Conservation (phyloP, 805 yeast genomes). For the Schizosaccharomyces osmophilus region DNA sequence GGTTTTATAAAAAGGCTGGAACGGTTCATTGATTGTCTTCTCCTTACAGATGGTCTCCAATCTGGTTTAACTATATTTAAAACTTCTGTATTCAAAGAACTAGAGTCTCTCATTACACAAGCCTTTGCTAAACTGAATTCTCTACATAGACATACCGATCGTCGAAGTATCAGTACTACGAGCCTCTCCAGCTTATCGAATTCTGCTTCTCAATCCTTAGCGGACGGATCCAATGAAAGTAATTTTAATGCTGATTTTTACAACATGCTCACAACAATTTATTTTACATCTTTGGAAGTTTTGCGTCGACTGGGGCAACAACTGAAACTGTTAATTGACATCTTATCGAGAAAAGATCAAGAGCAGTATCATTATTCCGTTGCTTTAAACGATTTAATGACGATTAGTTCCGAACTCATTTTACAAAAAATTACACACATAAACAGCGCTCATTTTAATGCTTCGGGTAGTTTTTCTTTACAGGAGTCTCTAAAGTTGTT, state of each 20-base stretch:
- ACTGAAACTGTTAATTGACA: constrained; percentile 52
- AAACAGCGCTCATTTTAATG: constrained; percentile 50
- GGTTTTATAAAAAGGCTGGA: not conserved
- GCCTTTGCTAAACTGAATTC: not conserved
- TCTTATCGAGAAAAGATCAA: constrained; percentile 28
- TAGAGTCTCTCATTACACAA: constrained; percentile 25
- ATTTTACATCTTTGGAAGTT: constrained; percentile 42
- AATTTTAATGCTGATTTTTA: not conserved
- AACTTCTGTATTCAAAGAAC: constrained; percentile 11
- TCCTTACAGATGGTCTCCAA: not conserved
- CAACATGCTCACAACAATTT: constrained; percentile 16
- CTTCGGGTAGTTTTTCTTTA: constrained; percentile 31
- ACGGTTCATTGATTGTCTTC: not conserved
- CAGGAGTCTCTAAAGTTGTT: constrained; percentile 45
- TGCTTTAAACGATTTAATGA: constrained; percentile 18
- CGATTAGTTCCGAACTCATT: constrained; percentile 35
- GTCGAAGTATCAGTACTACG: not conserved
- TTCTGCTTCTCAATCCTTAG: not conserved
- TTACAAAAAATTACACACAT: constrained; percentile 60
- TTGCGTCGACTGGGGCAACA: constrained; percentile 51
- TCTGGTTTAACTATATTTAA: not conserved
- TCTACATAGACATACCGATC: not conserved
- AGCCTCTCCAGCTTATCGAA: not conserved
- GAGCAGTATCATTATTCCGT: constrained; percentile 11
- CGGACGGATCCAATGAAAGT: not conserved